Base-by-base conservation (phyloP, 495 filamentous ascomycete genomes). In the Podospora anserina region DNA sequence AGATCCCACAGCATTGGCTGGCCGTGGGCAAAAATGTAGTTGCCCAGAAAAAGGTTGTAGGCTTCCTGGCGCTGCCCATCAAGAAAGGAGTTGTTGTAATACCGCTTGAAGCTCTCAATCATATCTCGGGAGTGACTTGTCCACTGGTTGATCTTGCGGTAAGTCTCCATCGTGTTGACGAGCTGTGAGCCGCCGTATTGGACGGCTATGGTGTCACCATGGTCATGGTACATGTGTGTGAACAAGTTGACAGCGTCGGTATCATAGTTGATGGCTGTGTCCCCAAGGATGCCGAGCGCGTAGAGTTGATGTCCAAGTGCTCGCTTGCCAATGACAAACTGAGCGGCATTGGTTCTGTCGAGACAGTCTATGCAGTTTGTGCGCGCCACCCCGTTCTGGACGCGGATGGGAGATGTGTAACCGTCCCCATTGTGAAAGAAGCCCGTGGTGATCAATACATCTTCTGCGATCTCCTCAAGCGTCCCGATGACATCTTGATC, bases 311-410 rank as follows among this genome's bases (percentile, higher is more conserved):
- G 86, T 3, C 93, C 94, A 4, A 99, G 85, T 0, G 95, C 96
- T 57, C 92, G 82, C 79, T 99, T 99, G n/a, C 93, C 95, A 71
- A 99, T 93, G 27, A 99, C 95, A 74, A 98, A 99, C 74, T 99
- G 95, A 1, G 93, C 93, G 19, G 95, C 95, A 78, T 99, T 99
- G 4, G 95, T 99, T 56, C 95, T 87, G 76, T 99, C 95, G 16
- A 99, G 83, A 71, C 95, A 99, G 74, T 99, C 95, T 69, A 98
- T 98, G 76, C 95, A 99, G 74, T 99, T 99, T 0, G 96, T 98
- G 69, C 95, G 88, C 16, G 91, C 93, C 56, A 99, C 88, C 5
- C 95, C 95, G 70, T 97, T 96, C 75, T 99, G 95, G 30, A 94
- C 83, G n/a, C 80, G 85, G 9, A 92, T 79, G 54, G 85, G 84